Conservation (phyloP, 345 rosid genomes). For the Eucalyptus tenuipes region DNA sequence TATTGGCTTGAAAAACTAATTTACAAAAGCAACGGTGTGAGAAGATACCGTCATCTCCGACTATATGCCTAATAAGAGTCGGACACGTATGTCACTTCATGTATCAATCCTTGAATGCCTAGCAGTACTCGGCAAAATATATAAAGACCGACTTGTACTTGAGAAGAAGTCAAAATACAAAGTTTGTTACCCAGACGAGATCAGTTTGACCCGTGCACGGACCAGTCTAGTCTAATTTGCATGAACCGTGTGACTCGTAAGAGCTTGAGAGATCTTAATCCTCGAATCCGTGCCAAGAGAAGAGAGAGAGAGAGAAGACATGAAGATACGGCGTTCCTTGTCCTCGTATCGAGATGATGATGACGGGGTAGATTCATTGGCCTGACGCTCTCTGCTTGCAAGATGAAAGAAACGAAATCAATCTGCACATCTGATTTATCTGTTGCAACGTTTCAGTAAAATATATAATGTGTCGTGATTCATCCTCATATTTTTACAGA, state of each 20-base stretch:
- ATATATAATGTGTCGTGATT: background rate
- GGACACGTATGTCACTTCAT: background rate
- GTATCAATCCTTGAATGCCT: background rate
- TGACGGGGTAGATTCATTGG: background rate
- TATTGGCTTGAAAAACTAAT: background rate
- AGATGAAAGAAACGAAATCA: background rate
- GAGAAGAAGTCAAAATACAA: background rate
- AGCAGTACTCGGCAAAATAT: background rate
- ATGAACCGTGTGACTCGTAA: background rate
- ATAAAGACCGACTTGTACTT: background rate
- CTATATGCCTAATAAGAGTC: background rate
- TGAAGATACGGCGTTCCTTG: background rate
- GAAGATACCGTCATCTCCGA: background rate
- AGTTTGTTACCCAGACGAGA: accelerated
- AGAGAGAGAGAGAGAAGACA: background rate
- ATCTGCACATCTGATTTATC: background rate
- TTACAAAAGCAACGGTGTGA: background rate
- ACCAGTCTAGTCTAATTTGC: background rate
- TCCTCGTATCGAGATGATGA: background rate
- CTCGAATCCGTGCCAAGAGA: background rate
- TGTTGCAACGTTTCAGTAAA: background rate
- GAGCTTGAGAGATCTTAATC: background rate
- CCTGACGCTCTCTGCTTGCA: background rate
- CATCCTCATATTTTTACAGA: background rate
- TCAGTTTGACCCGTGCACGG: background rate